A percentile compares a stretch with the other conserved stretches of the same genome.
These are phyloP conservation scores for Huiozyma naganishii DNA, from an alignment of 805 yeast genomes.

Conservation along the genomic window DNA sequence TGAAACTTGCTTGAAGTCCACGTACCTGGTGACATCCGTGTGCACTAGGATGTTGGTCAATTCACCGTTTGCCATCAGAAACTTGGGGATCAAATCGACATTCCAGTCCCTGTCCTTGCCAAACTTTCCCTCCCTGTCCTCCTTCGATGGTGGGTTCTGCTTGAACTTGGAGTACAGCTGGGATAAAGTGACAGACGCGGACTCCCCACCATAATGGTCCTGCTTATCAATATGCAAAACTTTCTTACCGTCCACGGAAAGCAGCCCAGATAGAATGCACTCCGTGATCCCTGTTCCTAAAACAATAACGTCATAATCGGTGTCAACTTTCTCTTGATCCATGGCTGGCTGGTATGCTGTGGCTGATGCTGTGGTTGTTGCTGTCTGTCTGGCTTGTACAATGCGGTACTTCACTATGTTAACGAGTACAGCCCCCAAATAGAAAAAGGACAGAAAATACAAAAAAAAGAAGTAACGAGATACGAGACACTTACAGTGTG, in stretches of 20 bases:
- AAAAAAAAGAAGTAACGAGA: no score
- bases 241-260: conserved; percentile 96
- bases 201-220: conserved; percentile 90
- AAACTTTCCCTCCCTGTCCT: conserved; percentile 51
- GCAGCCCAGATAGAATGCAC: conserved; percentile 84
- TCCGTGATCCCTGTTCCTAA: conserved; percentile 93
- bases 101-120: conserved; percentile 98
- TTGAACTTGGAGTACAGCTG: conserved; percentile 76
- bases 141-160: conserved; percentile 59
- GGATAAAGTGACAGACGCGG: conserved; percentile 66
- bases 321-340: conserved; percentile 55
- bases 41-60: conserved; percentile 89
- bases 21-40: conserved; percentile 90
- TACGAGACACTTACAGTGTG: no score
- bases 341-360: background rate
- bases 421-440: no score
- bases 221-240: conserved; percentile 94
- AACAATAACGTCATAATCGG: conserved; percentile 92
- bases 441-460: no score
- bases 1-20: conserved; percentile 93
- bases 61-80: conserved; percentile 95
- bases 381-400: background rate
- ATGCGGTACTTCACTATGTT: background rate
- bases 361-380: background rate
- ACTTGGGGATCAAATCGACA: conserved; percentile 92